Base-by-base conservation (phyloP, 2,329 filamentous ascomycete genomes). In the Periglandula ipomoeae region DNA sequence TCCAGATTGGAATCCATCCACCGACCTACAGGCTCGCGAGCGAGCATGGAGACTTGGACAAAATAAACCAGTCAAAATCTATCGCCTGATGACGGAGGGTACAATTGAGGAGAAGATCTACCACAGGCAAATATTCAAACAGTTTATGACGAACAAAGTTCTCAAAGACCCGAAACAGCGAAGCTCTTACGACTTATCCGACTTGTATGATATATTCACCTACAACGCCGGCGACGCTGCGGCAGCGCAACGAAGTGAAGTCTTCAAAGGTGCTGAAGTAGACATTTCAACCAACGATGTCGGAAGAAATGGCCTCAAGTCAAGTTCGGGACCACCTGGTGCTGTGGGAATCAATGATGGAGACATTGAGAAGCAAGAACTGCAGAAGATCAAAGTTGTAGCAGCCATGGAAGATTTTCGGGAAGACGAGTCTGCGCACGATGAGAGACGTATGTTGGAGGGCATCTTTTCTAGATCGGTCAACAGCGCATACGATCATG, bases 41-140 rank as follows among this genome's bases (percentile, higher is more conserved):
- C 81, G 93, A 59, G 93, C 94, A 5, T 98, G 93, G 93, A 82
- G 93, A 50, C 71, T 98, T 2, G 93, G 93, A 0, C 93, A 98
- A 69, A 96, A 94, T 65, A 84, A 86, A 47, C 89, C 95, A 43
- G 93, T 98, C 24, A 90, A 89, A 4, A 95, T 98, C 20, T 98
- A 96, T 64, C 85, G 94, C 32, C 75, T 98, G n/a, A 95, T 98
- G 87, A 95, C 89, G 4, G 89, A 91, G 5, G 93, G 93, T 1
- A 98, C 94, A 0, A 98, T 98, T 22, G 93, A 98, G 62, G 93
- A 98, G 66, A 98, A 98, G 70, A 98, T 98, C 26, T 98, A 97
- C 54, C 91, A 98, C 65, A 85, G 94, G 15, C 93, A 98, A 61
- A 93, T 98, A 45, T 98, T 95, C 74, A 98, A 98, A 66, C 91